Evolutionary conservation across 441 rosid genomes (phyloP), one percentile per base, ranked within the genome.

Genomic region (Lepidium campestre): DNA sequence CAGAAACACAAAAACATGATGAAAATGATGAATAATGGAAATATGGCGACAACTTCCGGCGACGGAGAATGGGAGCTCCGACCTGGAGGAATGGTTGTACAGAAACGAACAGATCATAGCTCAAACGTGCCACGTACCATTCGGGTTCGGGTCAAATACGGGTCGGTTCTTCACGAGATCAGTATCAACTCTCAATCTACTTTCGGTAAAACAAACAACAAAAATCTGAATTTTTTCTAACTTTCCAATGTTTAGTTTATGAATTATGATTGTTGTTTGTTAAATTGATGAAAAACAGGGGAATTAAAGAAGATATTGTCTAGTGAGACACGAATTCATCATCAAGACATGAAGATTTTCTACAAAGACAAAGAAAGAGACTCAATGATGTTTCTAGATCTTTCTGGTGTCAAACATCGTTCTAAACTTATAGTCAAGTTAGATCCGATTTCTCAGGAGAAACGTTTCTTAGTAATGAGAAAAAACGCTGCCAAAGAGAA

Each of bases 71-170:
- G 92, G 97, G 99, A 94, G 82, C 65, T 84, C 25, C 81, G 99
- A 59, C 99, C 99, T 8, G 97, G 99, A 9, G 99, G 99, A 46
- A 89, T 94, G 99, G 77, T 94, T 58, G 99, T 94, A 3, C 99
- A 94, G 79, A 86, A 83, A 63, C 75, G 98, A 45, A 80, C 62
- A 58, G 93, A 86, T 75, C 82, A 83, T 54, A 66, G 79, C 57
- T 76, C 75, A 17, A 85, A 86, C 14, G 83, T 85, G 27, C 86
- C 92, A 68, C 91, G 92, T 87, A 81, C 87, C 54, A 85, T 94
- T 57, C 81, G 97, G 44, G 92, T 91, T 61, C 81, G 89, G 87
- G 97, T 91, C 71, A 94, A 94, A 71, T 81, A 86, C 67, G 86
- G 88, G 72, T 85, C 96, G 61, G 80, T 85, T 47, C 82, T 81